Percentiles rank a stretch among this genome's conserved stretches.
Evolutionary conservation across 495 filamentous ascomycete genomes (phyloP).

Genomic region (Xylaria sp.): DNA sequence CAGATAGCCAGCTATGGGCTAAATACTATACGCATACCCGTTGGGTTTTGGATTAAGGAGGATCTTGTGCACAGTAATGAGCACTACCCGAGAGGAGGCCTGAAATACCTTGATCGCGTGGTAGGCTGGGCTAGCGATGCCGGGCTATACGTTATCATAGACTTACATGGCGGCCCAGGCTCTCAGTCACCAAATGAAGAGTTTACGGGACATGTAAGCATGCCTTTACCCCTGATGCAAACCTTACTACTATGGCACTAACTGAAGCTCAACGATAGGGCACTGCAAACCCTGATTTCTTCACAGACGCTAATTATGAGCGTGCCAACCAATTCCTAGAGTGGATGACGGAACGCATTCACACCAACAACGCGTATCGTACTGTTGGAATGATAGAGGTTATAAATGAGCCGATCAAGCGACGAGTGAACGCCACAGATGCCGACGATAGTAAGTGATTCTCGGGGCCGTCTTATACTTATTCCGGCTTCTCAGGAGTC

Average conservation of each 20-base stretch:
- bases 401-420: slow-evolving; percentile 63
- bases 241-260: slow-evolving; percentile 28
- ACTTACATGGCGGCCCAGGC: slow-evolving; percentile 63
- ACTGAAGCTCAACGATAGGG: slow-evolving; percentile 35
- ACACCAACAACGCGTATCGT: slow-evolving; percentile 45
- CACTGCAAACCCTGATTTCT: slow-evolving; percentile 48
- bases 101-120: slow-evolving; percentile 51
- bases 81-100: slow-evolving; percentile 51
- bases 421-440: slow-evolving; percentile 40
- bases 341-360: slow-evolving; percentile 60
- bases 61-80: slow-evolving; percentile 60
- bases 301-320: slow-evolving; percentile 59
- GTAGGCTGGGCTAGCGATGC: slow-evolving; percentile 51
- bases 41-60: slow-evolving; percentile 68
- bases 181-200: slow-evolving; percentile 57
- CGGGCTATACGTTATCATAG: slow-evolving; percentile 66
- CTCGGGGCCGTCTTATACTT: neutral
- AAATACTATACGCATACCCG: slow-evolving; percentile 65
- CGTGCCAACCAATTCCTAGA: slow-evolving; percentile 61
- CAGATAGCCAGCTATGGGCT: slow-evolving; percentile 59
- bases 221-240: neutral
- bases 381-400: slow-evolving; percentile 65
- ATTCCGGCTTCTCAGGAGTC: neutral
- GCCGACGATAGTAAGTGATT: slow-evolving; percentile 37
- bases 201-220: slow-evolving; percentile 56